These are phyloP conservation scores for Sanguinoderma infundibulare DNA, from an alignment of 1,284 basidiomycete genomes.

Conservation along the genomic window DNA sequence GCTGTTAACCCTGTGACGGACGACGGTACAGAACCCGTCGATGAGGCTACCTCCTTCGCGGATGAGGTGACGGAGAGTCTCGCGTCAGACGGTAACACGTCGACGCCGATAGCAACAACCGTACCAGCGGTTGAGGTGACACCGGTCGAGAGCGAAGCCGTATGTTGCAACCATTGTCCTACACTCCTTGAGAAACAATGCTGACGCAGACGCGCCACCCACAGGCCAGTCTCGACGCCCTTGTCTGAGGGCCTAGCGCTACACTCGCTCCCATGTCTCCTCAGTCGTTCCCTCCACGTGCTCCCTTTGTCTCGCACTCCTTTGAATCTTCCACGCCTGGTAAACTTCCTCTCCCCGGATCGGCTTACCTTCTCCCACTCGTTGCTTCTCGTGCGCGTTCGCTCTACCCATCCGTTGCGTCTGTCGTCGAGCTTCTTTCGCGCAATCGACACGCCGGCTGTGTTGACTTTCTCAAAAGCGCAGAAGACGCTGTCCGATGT, in stretches of 20 bases:
- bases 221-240: not conserved
- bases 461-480: not conserved
- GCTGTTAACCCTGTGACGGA: not conserved
- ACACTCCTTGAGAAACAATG: not conserved
- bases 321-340: not conserved
- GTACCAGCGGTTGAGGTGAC: not conserved
- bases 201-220: not conserved
- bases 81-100: not conserved
- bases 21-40: not conserved
- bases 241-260: not conserved
- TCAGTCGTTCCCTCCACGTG: not conserved
- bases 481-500: not conserved
- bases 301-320: not conserved
- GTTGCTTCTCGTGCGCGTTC: not conserved
- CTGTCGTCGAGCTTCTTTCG: not conserved
- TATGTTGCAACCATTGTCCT: not conserved
- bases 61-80: not conserved
- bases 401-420: not conserved
- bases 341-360: not conserved
- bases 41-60: not conserved
- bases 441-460: slow-evolving; percentile 1
- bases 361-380: not conserved
- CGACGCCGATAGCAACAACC: not conserved
- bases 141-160: not conserved
- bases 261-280: not conserved